A percentile compares a stretch with the other conserved stretches of the same genome.
Conservation (phyloP, 306 rosid genomes). For the Delonix regia region DNA sequence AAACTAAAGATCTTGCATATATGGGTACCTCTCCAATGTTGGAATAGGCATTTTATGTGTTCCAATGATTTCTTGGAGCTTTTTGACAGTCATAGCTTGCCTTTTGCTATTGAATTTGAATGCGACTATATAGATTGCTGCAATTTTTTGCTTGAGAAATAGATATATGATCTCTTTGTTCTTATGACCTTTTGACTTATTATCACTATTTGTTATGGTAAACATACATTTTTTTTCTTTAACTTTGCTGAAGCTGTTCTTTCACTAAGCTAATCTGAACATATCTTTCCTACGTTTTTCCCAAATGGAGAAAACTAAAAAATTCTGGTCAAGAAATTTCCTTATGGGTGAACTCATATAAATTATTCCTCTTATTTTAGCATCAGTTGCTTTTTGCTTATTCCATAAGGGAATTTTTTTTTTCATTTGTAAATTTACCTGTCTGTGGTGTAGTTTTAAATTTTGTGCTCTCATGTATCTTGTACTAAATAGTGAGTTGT, state of each 20-base stretch:
- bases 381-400: neutral
- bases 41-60: neutral
- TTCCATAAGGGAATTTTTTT: neutral
- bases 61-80: slow-evolving; percentile 9
- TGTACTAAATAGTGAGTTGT: neutral
- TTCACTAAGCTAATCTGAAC: neutral
- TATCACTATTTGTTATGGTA: slow-evolving; percentile 1
- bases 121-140: slow-evolving; percentile 1
- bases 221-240: slow-evolving; percentile 3
- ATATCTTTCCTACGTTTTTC: neutral
- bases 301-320: neutral
- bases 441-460: neutral
- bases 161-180: slow-evolving; percentile 1
- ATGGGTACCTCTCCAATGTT: neutral
- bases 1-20: slow-evolving; percentile 5
- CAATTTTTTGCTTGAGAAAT: slow-evolving; percentile 22
- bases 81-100: neutral
- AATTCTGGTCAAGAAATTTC: neutral
- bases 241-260: slow-evolving; percentile 36
- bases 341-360: neutral
- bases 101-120: neutral
- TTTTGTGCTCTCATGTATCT: neutral
- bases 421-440: neutral
- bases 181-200: neutral
- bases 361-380: neutral